Evolutionary conservation across 331 rosid species (phyloP).

Genomic region (Quercus tomentella): DNA sequence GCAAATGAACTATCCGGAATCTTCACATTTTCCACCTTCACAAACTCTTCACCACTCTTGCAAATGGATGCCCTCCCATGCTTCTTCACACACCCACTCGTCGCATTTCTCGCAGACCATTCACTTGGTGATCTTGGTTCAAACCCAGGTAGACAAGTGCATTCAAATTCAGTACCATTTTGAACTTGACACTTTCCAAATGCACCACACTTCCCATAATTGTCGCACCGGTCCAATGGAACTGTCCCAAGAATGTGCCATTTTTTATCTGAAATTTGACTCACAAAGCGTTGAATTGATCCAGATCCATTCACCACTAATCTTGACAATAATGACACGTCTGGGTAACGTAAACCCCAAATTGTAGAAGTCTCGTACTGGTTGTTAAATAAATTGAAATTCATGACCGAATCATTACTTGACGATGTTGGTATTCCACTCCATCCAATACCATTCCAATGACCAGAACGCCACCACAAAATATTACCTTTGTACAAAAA

Average conservation of each 20-base stretch:
- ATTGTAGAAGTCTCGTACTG: background rate
- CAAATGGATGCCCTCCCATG: slow-evolving; percentile 5
- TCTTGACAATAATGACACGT: background rate
- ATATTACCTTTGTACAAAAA: slow-evolving; percentile 15
- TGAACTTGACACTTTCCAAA: background rate
- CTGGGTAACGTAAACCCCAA: background rate
- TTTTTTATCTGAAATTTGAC: accelerated
- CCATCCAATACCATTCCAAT: slow-evolving; percentile 14
- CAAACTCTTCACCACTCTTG: slow-evolving; percentile 47
- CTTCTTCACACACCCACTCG: slow-evolving; percentile 46
- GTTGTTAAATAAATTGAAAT: background rate
- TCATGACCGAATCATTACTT: background rate
- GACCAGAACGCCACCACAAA: slow-evolving; percentile 31
- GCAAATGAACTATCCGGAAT: slow-evolving; percentile 38
- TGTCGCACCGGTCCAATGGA: background rate
- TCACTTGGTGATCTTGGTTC: slow-evolving; percentile 34
- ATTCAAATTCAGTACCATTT: background rate
- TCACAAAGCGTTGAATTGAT: background rate
- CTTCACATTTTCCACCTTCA: slow-evolving; percentile 28
- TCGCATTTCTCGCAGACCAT: slow-evolving; percentile 37
- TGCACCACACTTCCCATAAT: background rate
- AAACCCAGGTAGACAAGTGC: slow-evolving; percentile 55
- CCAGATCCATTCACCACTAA: background rate
- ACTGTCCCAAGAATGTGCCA: accelerated
- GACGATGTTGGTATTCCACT: background rate